Evolutionary conservation across 306 rosid genomes (phyloP).

Genomic region (Chamaecrista fasciculata): DNA sequence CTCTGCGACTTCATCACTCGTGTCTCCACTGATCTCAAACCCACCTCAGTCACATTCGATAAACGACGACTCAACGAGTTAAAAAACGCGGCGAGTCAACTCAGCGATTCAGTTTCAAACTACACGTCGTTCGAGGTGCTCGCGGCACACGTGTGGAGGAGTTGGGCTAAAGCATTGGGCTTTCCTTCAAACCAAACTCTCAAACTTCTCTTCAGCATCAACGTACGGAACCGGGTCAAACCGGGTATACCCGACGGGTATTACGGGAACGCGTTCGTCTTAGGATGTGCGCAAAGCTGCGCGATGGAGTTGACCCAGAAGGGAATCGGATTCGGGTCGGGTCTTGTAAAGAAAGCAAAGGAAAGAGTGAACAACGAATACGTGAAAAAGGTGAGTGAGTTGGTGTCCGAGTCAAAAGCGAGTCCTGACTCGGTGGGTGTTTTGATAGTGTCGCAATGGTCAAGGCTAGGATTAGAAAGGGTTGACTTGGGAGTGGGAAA

Average conservation of each 20-base stretch:
- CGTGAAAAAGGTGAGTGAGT: conserved; percentile 60
- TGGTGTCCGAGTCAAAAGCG: conserved; percentile 55
- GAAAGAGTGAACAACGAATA: conserved; percentile 62
- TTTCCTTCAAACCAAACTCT: conserved; percentile 59
- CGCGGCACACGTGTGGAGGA: conserved; percentile 85
- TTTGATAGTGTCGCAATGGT: conserved; percentile 82
- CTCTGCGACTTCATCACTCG: conserved; percentile 58
- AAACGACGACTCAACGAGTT: conserved; percentile 38
- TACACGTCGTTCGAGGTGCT: conserved; percentile 76
- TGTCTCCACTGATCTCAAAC: conserved; percentile 49
- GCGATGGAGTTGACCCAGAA: conserved; percentile 52
- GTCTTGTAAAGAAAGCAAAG: conserved; percentile 61
- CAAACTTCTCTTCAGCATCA: conserved; percentile 73
- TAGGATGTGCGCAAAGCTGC: conserved; percentile 68
- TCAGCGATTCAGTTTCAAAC: background rate
- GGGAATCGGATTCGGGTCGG: conserved; percentile 51
- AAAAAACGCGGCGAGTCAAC: conserved; percentile 40
- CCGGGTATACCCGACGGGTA: conserved; percentile 74
- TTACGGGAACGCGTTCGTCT: conserved; percentile 82
- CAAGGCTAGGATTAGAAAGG: conserved; percentile 76
- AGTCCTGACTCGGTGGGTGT: conserved; percentile 82
- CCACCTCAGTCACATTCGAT: conserved; percentile 53
- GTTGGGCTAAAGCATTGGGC: conserved; percentile 75
- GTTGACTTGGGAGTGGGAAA: conserved; percentile 73
- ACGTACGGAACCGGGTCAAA: conserved; percentile 63